These are phyloP conservation scores for Apiospora aurea DNA, from an alignment of 2,329 filamentous ascomycete species.

Conservation along the genomic window DNA sequence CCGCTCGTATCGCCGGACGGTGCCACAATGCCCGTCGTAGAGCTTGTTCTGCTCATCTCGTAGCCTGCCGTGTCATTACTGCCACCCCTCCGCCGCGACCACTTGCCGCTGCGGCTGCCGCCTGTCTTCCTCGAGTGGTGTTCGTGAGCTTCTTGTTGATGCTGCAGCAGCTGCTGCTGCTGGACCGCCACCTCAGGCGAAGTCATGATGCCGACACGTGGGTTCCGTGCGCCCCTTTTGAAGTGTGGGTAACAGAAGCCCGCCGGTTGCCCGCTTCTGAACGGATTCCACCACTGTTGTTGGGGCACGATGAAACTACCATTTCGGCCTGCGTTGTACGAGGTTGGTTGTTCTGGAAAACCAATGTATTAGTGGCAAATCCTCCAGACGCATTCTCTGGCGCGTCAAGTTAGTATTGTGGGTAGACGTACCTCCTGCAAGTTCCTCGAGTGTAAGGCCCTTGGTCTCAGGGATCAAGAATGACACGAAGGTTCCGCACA, in stretches of 20 bases:
- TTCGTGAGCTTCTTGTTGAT: not conserved
- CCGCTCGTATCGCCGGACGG: conserved; percentile 27
- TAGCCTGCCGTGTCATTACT: conserved; percentile 26
- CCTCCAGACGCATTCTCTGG: no score
- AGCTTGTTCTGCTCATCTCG: conserved; percentile 38
- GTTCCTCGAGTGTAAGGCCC: conserved; percentile 73
- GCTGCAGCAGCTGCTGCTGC: conserved; percentile 26
- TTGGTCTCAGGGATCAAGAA: conserved; percentile 82
- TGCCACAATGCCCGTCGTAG: conserved; percentile 34
- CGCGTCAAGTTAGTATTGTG: not conserved
- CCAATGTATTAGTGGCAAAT: not conserved
- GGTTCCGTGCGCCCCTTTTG: conserved; percentile 33
- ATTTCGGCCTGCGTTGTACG: conserved; percentile 59
- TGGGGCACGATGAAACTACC: conserved; percentile 52
- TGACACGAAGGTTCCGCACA: conserved; percentile 71
- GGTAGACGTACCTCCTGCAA: conserved; percentile 55
- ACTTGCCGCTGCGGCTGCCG: conserved; percentile 28
- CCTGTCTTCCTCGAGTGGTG: not conserved
- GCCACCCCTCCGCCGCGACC: conserved; percentile 28
- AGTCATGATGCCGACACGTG: conserved; percentile 52
- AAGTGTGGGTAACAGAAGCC: conserved; percentile 56
- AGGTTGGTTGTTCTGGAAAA: conserved; percentile 63
- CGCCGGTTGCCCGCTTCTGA: conserved; percentile 57
- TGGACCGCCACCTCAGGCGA: conserved; percentile 47
- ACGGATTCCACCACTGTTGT: conserved; percentile 52